Evolutionary conservation across 2,329 filamentous ascomycete species (phyloP).

Genomic region (Pyrenophora teres): DNA sequence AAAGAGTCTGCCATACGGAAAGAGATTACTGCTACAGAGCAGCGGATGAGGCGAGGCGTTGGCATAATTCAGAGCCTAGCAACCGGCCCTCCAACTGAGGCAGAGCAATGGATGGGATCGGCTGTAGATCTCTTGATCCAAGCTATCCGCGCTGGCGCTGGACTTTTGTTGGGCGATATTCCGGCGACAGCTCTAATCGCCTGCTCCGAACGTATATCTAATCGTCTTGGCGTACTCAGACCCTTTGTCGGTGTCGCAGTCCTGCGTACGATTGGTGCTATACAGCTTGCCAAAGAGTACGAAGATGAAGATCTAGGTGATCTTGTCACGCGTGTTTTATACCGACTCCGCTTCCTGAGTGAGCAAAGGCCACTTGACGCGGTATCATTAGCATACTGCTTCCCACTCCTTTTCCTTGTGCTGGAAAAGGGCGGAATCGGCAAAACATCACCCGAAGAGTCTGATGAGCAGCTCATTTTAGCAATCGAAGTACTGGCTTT

Average conservation of each 20-base stretch:
- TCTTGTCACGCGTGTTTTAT: constrained; percentile 85
- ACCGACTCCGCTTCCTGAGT: constrained; percentile 84
- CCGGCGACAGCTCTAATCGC: constrained; percentile 79
- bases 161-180: constrained; percentile 77
- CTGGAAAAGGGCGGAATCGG: constrained; percentile 80
- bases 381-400: constrained; percentile 82
- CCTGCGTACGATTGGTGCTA: constrained; percentile 75
- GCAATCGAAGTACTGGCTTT: constrained; percentile 87
- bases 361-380: constrained; percentile 94
- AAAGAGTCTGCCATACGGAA: constrained; percentile 83
- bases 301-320: constrained; percentile 77
- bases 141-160: constrained; percentile 78
- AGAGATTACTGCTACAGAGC: constrained; percentile 70
- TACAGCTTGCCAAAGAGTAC: constrained; percentile 72
- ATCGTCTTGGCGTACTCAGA: constrained; percentile 74
- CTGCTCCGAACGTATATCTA: constrained; percentile 75
- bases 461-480: constrained; percentile 86
- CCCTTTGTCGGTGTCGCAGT: constrained; percentile 88
- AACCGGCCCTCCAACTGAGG: constrained; percentile 85
- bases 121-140: constrained; percentile 75
- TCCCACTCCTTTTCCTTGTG: constrained; percentile 80
- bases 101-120: constrained; percentile 83
- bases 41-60: constrained; percentile 77
- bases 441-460: constrained; percentile 69
- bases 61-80: constrained; percentile 84